Evolutionary conservation across 169 alveolate species (phyloP).

Genomic region (Eimeria sp.): DNA sequence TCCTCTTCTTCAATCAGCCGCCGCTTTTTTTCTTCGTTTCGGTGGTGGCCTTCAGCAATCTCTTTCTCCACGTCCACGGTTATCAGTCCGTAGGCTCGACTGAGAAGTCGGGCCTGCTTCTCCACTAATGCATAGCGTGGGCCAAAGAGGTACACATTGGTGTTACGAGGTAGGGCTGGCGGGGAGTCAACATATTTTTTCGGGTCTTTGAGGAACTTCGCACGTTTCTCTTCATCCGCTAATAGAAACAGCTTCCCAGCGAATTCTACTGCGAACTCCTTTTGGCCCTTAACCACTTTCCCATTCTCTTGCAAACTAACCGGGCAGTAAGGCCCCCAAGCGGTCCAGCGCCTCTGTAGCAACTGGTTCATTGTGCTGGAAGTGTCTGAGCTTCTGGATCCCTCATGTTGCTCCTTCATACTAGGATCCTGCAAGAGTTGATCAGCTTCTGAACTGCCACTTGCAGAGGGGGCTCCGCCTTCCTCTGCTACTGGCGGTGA

Average conservation of each 20-base stretch:
- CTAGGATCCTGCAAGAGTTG: neutral
- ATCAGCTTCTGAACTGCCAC: neutral
- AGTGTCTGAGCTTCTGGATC: neutral
- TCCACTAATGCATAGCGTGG: slow-evolving; percentile 41
- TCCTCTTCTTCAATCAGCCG: slow-evolving; percentile 32
- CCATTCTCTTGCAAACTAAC: slow-evolving; percentile 51
- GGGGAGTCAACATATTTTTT: slow-evolving; percentile 36
- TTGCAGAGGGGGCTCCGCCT: neutral
- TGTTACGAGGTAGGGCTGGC: slow-evolving; percentile 53
- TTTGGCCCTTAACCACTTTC: slow-evolving; percentile 34
- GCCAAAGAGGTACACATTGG: slow-evolving; percentile 52
- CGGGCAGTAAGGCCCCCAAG: slow-evolving; percentile 68
- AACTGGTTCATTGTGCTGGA: neutral
- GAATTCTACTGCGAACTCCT: slow-evolving; percentile 48
- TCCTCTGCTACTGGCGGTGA: neutral
- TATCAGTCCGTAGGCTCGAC: slow-evolving; percentile 39
- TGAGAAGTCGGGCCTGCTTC: slow-evolving; percentile 51
- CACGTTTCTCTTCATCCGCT: slow-evolving; percentile 46
- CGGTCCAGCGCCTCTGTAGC: slow-evolving; percentile 58
- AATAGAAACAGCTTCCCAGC: slow-evolving; percentile 53
- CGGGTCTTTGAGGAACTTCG: slow-evolving; percentile 42
- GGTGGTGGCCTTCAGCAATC: slow-evolving; percentile 48
- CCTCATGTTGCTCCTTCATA: neutral
- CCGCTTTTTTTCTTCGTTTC: slow-evolving; percentile 19
- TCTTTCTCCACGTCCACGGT: slow-evolving; percentile 27